A percentile compares a stretch with the other conserved stretches of the same genome.
Conservation (phyloP, 305 asterid species). For the Nicotiana rustica region DNA sequence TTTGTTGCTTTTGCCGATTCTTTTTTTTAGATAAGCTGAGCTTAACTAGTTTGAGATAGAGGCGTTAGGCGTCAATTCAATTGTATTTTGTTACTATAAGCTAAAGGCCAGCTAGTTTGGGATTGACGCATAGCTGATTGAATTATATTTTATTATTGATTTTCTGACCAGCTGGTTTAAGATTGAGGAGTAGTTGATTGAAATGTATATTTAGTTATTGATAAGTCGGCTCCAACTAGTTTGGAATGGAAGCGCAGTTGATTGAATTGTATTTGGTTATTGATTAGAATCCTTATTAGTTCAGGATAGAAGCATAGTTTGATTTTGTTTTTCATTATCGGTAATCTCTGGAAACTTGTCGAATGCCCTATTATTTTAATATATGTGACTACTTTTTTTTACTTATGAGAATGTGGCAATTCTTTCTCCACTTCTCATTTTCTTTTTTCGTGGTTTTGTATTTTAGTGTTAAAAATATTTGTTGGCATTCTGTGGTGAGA, state of each 20-base stretch:
- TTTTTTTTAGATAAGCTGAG: neutral
- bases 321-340: neutral
- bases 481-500: neutral
- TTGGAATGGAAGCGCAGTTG: conserved; percentile 15
- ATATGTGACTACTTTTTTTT: neutral
- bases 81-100: neutral
- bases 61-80: neutral
- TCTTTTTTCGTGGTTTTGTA: neutral
- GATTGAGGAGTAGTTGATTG: conserved; percentile 10
- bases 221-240: neutral
- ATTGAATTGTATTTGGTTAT: conserved; percentile 15
- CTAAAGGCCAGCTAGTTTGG: neutral
- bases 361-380: neutral
- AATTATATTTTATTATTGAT: conserved; percentile 17
- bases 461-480: conserved; percentile 5
- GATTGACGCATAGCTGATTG: neutral
- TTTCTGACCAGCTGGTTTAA: neutral
- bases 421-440: neutral
- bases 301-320: conserved; percentile 3
- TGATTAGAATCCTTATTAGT: conserved; percentile 11
- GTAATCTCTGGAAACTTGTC: neutral
- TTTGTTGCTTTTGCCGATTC: no score
- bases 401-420: neutral
- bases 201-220: neutral
- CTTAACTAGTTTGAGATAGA: neutral